Evolutionary conservation across 164 flowering plant genomes (phyloP), one percentile per base, ranked within the genome.

Genomic region (Aristolochia californica): DNA sequence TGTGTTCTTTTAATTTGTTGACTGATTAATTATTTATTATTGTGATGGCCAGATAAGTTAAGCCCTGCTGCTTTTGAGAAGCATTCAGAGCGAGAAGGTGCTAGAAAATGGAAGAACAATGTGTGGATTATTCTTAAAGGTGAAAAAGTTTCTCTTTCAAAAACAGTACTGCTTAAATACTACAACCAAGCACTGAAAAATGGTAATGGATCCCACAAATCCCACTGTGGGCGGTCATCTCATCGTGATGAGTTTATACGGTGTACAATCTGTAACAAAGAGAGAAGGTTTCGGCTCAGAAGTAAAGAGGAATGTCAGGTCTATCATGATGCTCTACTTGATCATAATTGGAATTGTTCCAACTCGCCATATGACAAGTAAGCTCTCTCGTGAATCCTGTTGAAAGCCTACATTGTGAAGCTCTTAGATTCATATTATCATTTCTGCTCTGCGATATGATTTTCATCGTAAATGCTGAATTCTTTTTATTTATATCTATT

Each of bases 31-130:
- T 24, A 45, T 38, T 70, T 48, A 43, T 65, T 49, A 15, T 59
- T 58, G 43, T 55, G 34, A 45, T 74, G 60, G 48, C 60, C 54
- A 86, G 97, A 76, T 55, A 86, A 88, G 71, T 40, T 88, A 71
- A 84, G 83, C 49, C 97, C 97, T 17, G 80, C 87, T 63, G 94
- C 87, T 65, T 88, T 88, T 77, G 97, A 86, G 80, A 88, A 86
- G 73, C 97, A 88, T 78, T 83, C 94, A 52, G 87, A 84, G 61
- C 72, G 94, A 70, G 94, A 88, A 74, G 78, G 82, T 53, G 75
- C 91, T 13, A 77, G 85, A 60, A 88, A 83, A 66, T 88, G 97
- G 97, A 88, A 86, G 70, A 82, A 76, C 68, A 82, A 86, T 62
- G 71, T 88, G 5, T 88, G 97, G 97, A 82, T 88, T 53, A 88